phyloP scores from a whole-genome alignment of 768 basidiomycete species.

The Crepidotus variabilis region DNA sequence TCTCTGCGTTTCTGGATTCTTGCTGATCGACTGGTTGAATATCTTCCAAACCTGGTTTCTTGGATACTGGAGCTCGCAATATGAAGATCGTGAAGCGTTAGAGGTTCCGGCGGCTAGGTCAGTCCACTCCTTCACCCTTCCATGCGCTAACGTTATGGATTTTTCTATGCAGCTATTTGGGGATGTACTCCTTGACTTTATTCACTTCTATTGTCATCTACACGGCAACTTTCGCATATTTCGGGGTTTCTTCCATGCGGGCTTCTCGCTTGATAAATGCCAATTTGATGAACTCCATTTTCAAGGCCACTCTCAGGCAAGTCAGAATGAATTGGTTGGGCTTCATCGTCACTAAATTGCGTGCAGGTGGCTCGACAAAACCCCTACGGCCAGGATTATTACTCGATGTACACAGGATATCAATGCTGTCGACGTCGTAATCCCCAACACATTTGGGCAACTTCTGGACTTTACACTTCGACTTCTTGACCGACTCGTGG shows the following conservation, averaged over 20 bases:
- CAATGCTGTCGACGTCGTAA: slow-evolving; percentile 45
- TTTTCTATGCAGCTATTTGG: slow-evolving; percentile 5
- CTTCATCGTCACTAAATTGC: background rate
- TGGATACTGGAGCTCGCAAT: slow-evolving; percentile 19
- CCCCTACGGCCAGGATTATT: slow-evolving; percentile 51
- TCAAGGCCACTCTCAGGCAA: slow-evolving; percentile 60
- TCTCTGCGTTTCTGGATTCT: slow-evolving; percentile 21
- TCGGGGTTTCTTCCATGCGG: slow-evolving; percentile 32
- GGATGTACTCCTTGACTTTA: slow-evolving; percentile 31
- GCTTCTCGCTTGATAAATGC: slow-evolving; percentile 14
- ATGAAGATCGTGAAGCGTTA: background rate
- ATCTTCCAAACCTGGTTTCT: slow-evolving; percentile 39
- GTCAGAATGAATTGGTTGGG: background rate
- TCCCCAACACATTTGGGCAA: slow-evolving; percentile 24
- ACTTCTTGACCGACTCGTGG: slow-evolving; percentile 38
- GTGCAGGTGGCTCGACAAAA: slow-evolving; percentile 47
- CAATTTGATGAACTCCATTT: slow-evolving; percentile 28
- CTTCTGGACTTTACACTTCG: slow-evolving; percentile 26
- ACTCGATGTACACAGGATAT: slow-evolving; percentile 68
- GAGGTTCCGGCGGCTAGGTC: slow-evolving; percentile 2
- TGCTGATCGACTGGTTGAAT: slow-evolving; percentile 22
- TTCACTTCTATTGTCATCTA: slow-evolving; percentile 37
- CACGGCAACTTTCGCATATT: slow-evolving; percentile 30
- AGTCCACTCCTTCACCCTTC: slow-evolving; percentile 31
- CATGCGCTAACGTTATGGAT: background rate